Evolutionary conservation across 495 filamentous ascomycete species (phyloP), one percentile per base, ranked within the genome.

Genomic region (Lasiosphaeria miniovina): DNA sequence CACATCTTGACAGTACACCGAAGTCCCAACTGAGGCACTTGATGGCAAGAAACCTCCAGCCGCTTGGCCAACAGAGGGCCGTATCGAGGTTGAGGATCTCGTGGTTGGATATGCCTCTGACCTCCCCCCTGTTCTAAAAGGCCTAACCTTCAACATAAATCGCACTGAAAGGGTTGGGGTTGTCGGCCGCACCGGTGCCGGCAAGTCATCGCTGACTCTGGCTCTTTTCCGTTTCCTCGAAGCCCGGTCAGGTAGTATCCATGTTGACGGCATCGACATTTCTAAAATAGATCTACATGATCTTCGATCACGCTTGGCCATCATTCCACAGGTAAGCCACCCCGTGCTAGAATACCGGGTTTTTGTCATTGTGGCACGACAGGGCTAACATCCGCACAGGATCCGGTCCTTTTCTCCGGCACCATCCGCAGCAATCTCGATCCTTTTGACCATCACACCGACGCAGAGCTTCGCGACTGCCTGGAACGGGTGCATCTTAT

Each of bases 331-430:
- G 64, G 61, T 64, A 52, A 60, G 63, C 41, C 24, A 17, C 6
- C 41, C 9, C 15, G 6, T 6, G 38, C 14, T 9, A 9, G 5
- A 8, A 10, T 43, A 41, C 1, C 45, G 9, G 43, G 24, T 24
- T 24, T 24, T 2, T 24, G 2, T 24, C 43, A 46, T 14, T 9
- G 43, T 46, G 5, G 43, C 12, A 11, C 4, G 15, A 46, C 38
- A 24, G 24, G 24, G 38, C 51, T 36, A 53, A 15, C 33, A 5
- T 43, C 14, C 11, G 15, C n/a, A 2, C 65, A 76, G 60, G 90
- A 95, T 60, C 90, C 90, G 0, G 89, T 93, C 3, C 79, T 96
- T 0, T 95, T 96, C 75, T 89, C 88, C 2, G 93, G 93, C 14
- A 94, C 91, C 4, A 75, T 96, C 38, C 83, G 91, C 46, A 82